Base-by-base conservation (phyloP, 2,329 filamentous ascomycete genomes). In the Eurotiales sp. region DNA sequence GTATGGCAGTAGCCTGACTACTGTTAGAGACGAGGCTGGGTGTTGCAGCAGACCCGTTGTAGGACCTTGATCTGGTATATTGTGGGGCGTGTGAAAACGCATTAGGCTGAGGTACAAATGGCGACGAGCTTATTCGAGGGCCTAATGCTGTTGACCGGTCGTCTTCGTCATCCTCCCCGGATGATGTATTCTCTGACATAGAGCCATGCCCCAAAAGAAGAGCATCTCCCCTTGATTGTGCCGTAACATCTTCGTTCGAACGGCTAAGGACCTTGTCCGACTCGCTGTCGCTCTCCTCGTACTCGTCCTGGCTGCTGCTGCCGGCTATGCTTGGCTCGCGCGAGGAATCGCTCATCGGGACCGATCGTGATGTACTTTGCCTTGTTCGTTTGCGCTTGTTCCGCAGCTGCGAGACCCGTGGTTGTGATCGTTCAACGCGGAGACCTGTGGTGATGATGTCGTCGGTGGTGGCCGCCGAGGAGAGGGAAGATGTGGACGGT, bases 371-470 rank as follows among this genome's bases (percentile, higher is more conserved):
- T 12, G 19, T 5, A 58, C 63, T 72, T 64, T 66, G 69, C 29
- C 59, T 68, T 39, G 64, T 59, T 53, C 77, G 70, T 52, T 86
- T 83, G 53, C 86, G 81, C 21, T 82, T 79, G 21, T 76, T 71
- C 59, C 43, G 46, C 11, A 46, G 25, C n/a, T 51, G 46, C 12
- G 41, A 46, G 15, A 25, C n/a, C 21, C 29, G 32, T 7, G 36
- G 42, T 15, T 83, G 82, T 41, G 82, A 54, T 58, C 79, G 77
- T 57, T 87, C 85, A 47, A 96, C 85, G 48, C 84, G 83, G 37
- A 96, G 79, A 22, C 91, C 91, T 4, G 89, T 93, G 2, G 90
- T 95, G 58, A 96, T 87, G 59, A 96, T 92, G 64, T 96, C 91
- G 58, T 96, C 90, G 56, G 81, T 70, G 48, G 70, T 69, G 64